Base-by-base conservation (phyloP, 441 rosid species). In the Adansonia madagascariensis region DNA sequence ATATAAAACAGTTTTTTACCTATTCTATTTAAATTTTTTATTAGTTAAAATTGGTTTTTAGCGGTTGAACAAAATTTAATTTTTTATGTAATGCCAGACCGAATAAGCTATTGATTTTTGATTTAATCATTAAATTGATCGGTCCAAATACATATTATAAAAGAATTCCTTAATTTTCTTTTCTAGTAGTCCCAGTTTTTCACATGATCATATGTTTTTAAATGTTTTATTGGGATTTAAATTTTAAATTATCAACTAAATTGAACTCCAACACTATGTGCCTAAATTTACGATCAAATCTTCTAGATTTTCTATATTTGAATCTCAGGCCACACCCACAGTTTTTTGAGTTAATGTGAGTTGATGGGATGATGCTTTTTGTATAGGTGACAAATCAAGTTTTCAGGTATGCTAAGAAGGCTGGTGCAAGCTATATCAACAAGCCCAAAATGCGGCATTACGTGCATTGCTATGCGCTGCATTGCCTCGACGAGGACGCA, bases 371-470 rank as follows among this genome's bases (percentile, higher is more conserved):
- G 14, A 11, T 12, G 17, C 4, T 15, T n/a, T 11, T 47, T 67
- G 1, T 67, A 55, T 77, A 94, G 98, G 98, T 95, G 83, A 95
- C 99, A 22, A 95, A 95, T 77, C 98, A 95, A 81, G 99, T 95
- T 80, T 95, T 95, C 56, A 85, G 99, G 82, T 91, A 82, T 69
- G 99, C 99, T 0, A 95, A 92, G 86, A 93, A 90, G 83, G 90
- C 94, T 0, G 99, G 99, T 9, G 99, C 98, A 11, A 92, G 92
- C 86, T 91, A 92, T 84, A 95, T 95, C 49, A 95, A 95, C 94
- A 95, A 95, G 88, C 99, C 99, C 9, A 95, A 95, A 82, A 95
- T 95, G 98, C 82, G 99, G 75, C 98, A 93, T 79, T 95, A 95
- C 75, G 99, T 95, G 57, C 99, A 95, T 10, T 95, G 99, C 87